Base-by-base conservation (phyloP, 2,329 filamentous ascomycete species). In the Kalaharituber pfeilii region DNA sequence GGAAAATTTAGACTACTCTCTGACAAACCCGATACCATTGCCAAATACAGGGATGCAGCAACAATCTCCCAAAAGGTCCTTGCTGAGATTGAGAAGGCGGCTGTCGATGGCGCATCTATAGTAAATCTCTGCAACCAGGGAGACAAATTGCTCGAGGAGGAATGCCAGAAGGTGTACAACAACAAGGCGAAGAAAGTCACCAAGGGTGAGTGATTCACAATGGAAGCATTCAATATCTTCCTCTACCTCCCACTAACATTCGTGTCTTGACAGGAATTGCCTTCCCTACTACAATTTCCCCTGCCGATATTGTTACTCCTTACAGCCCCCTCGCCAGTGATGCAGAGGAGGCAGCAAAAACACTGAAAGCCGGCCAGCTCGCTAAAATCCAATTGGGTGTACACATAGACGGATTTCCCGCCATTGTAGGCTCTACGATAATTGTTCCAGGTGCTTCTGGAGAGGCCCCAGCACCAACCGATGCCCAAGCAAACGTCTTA, bases 361-460 rank as follows among this genome's bases (percentile, higher is more conserved):
- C 81, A 66, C 76, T 98, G 64, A 85, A 94, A 73, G 77, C 82
- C 51, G 84, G 81, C 59, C 91, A 98, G 73, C 73, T 85, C 58
- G 78, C 94, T 72, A 98, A 98, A 79, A 91, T 98, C 69, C 91
- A 98, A 73, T 80, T 98, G n/a, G 91, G 91, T 66, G 91, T 91
- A 52, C 91, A 98, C 73, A 95, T 98, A 60, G 86, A 96, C 72
- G 91, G 91, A 53, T 94, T 96, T 67, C 87, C 86, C 64, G 84
- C 89, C 63, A 95, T 98, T 67, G 85, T 95, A 64, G 95, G 91
- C 72, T 84, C 95, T 71, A 94, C 86, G 57, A 76, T 96, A 62
- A 70, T 95, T 56, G 82, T 93, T 51, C 74, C 75, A 49, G 69
- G 75, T 60, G 74, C 75, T 65, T 77, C 78, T 57, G 70, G 76